These are phyloP conservation scores for Rubia yunnanensis DNA, from an alignment of 257 asterid genomes.

Conservation along the genomic window DNA sequence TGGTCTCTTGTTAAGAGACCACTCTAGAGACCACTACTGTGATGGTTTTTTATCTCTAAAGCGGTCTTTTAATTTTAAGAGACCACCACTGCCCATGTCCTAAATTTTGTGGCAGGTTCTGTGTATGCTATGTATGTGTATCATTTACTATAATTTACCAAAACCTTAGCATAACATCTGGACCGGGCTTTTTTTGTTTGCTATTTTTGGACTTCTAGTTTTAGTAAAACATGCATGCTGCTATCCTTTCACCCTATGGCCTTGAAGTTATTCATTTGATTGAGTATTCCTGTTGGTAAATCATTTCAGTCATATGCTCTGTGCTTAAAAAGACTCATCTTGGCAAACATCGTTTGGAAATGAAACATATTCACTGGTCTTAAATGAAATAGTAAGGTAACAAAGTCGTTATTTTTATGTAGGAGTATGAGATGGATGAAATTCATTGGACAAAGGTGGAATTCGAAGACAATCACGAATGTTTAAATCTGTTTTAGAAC, in stretches of 20 bases:
- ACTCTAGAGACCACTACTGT: too few species aligned
- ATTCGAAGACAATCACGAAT: constrained; percentile 77
- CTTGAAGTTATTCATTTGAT: neutral
- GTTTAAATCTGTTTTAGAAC: constrained; percentile 87
- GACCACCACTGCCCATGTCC: too few species aligned
- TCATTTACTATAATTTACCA: too few species aligned
- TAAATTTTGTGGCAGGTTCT: too few species aligned
- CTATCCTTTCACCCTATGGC: neutral
- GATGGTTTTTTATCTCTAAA: too few species aligned
- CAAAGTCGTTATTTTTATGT: constrained; percentile 8
- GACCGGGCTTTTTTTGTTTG: too few species aligned
- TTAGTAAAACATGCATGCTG: neutral
- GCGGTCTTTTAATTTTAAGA: too few species aligned
- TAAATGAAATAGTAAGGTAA: neutral
- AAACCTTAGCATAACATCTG: too few species aligned
- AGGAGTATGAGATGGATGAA: constrained; percentile 90
- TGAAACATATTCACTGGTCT: neutral
- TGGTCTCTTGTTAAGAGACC: too few species aligned
- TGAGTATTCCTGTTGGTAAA: neutral
- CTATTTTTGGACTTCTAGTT: too few species aligned
- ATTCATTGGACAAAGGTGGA: constrained; percentile 70
- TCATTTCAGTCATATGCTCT: neutral
- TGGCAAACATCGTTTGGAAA: neutral
- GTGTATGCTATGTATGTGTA: too few species aligned
- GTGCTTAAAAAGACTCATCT: neutral